phyloP scores from a whole-genome alignment of 164 flowering plant genomes.

The Kingdonia uniflora region DNA sequence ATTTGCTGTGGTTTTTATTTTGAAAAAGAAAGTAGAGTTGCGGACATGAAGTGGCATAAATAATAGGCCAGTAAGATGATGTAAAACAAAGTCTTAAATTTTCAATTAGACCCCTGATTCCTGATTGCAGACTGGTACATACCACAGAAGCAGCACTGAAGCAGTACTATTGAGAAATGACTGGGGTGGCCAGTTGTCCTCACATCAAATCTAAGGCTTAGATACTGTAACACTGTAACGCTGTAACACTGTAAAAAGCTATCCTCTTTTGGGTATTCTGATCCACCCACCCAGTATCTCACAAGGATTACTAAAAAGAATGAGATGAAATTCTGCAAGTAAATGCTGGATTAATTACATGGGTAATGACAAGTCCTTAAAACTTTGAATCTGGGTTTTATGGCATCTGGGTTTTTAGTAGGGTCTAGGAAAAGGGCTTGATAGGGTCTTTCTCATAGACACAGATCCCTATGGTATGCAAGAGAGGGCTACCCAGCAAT shows the following conservation, averaged over 20 bases:
- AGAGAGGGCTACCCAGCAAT: slow-evolving; percentile 41
- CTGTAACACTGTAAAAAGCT: slow-evolving; percentile 20
- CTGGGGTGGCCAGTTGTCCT: slow-evolving; percentile 44
- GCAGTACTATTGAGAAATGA: slow-evolving; percentile 48
- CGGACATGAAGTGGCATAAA: too few species aligned
- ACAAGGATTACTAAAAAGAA: slow-evolving; percentile 5
- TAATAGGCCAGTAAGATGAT: too few species aligned
- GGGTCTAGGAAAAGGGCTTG: too few species aligned
- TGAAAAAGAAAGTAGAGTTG: too few species aligned
- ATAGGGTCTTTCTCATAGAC: slow-evolving; percentile 40
- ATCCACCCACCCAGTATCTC: slow-evolving; percentile 2
- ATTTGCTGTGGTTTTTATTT: too few species aligned
- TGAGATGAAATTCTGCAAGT: too few species aligned
- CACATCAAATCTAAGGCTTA: slow-evolving; percentile 40
- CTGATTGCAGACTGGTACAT: slow-evolving; percentile 8
- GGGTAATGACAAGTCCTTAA: too few species aligned
- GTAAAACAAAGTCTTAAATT: too few species aligned
- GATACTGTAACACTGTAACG: slow-evolving; percentile 19
- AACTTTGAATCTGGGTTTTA: too few species aligned
- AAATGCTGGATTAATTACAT: too few species aligned
- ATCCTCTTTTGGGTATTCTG: slow-evolving; percentile 15
- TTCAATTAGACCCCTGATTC: too few species aligned
- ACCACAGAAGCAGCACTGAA: slow-evolving; percentile 12
- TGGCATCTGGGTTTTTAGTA: too few species aligned
- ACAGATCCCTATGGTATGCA: slow-evolving; percentile 85